A percentile compares a stretch with the other conserved stretches of the same genome.
Evolutionary conservation across 1,284 basidiomycete genomes (phyloP).

Genomic region (Exsudoporus floridanus): DNA sequence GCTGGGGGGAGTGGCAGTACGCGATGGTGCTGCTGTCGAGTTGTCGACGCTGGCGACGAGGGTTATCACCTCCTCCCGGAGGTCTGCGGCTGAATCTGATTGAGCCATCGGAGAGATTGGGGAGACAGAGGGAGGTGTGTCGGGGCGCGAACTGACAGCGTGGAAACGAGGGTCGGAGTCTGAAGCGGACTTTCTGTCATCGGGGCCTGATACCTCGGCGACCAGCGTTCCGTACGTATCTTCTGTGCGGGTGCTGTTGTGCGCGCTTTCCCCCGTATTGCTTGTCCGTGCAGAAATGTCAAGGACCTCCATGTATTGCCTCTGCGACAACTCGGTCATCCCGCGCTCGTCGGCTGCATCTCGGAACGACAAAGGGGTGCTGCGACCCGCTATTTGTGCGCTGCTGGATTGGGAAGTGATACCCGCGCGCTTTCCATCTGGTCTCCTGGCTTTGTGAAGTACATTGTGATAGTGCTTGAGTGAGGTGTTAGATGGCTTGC

Average conservation of each 20-base stretch:
- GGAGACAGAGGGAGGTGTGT: not conserved
- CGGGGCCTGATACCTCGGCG: not conserved
- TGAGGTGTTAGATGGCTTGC: constrained; percentile 11
- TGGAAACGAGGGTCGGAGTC: constrained; percentile 11
- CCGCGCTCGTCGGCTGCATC: not conserved
- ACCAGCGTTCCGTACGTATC: not conserved
- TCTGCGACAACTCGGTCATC: not conserved
- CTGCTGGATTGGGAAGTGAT: not conserved
- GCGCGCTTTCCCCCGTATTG: not conserved
- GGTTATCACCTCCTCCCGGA: constrained; percentile 37
- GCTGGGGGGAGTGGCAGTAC: constrained; percentile 28
- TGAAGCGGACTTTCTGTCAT: constrained; percentile 8
- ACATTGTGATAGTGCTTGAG: constrained; percentile 4
- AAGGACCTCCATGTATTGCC: constrained; percentile 20
- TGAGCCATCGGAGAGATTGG: constrained; percentile 11
- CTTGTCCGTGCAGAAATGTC: constrained; percentile 19
- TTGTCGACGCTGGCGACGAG: constrained; percentile 42
- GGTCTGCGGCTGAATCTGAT: not conserved
- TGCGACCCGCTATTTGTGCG: not conserved
- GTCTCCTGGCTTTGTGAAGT: constrained; percentile 10
- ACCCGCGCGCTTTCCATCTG: constrained; percentile 2
- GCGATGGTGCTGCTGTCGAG: not conserved
- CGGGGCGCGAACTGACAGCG: constrained; percentile 10
- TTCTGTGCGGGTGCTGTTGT: too few relatives aligned
- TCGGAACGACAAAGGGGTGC: not conserved